phyloP scores from a whole-genome alignment of 2,329 filamentous ascomycete species.

The Achaetomium macrosporum region DNA sequence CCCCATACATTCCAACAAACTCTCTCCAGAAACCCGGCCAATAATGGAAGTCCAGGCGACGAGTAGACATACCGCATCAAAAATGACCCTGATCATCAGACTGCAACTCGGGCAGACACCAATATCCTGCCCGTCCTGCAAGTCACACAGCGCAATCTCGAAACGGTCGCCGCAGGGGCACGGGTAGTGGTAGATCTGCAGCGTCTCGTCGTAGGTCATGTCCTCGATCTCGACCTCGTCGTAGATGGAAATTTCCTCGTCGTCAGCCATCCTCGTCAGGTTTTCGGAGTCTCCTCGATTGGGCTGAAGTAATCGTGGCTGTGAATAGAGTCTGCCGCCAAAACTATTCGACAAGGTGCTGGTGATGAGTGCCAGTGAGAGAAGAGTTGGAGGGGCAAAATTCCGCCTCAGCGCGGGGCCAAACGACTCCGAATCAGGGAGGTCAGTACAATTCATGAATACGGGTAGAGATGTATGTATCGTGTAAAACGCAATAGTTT shows the following conservation, averaged over 20 bases:
- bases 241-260: constrained; percentile 66
- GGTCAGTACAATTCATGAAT: no score
- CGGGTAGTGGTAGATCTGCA: constrained; percentile 91
- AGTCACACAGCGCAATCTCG: constrained; percentile 77
- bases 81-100: constrained; percentile 93
- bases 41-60: not conserved
- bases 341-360: no score
- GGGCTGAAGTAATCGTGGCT: no score
- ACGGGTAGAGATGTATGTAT: no score
- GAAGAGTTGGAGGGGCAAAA: no score
- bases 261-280: constrained; percentile 48
- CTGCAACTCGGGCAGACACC: constrained; percentile 98
- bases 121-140: constrained; percentile 81
- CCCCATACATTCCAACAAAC: not conserved
- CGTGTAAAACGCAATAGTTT: no score
- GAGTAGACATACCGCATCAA: constrained; percentile 50
- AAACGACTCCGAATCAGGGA: no score
- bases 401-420: no score
- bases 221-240: constrained; percentile 99
- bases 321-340: no score
- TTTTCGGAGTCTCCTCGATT: not conserved
- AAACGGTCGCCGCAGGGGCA: constrained; percentile 97
- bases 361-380: no score
- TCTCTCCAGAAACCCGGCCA: no score
- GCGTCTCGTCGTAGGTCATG: constrained; percentile 79